Percentiles rank a stretch among this genome's conserved stretches.
Evolutionary conservation across 2,329 filamentous ascomycete genomes (phyloP).

Genomic region (Epichloe festucae): DNA sequence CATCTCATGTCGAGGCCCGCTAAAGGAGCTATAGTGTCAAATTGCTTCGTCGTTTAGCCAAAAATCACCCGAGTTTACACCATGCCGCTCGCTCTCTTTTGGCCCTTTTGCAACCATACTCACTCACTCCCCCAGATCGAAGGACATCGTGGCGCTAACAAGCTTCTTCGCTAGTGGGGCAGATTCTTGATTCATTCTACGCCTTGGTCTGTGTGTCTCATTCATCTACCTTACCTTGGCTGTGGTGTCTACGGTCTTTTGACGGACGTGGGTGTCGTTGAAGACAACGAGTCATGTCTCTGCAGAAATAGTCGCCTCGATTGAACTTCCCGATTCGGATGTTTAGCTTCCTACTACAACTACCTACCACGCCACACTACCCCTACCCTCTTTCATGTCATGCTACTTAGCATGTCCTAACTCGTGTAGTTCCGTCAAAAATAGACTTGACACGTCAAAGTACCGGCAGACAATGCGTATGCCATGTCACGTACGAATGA

Average conservation of each 20-base stretch:
- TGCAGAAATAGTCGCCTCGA: not conserved
- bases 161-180: not conserved
- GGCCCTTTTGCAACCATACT: no score
- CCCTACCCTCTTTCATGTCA: not conserved
- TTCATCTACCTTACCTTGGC: not conserved
- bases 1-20: no score
- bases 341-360: not conserved
- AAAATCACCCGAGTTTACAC: no score
- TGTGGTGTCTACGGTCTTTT: no score
- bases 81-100: no score
- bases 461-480: not conserved
- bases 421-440: not conserved
- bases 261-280: not conserved
- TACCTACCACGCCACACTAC: not conserved
- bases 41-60: no score
- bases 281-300: not conserved
- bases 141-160: not conserved
- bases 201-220: not conserved
- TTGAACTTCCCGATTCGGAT: conserved; percentile 1
- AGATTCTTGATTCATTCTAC: not conserved
- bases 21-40: no score
- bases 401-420: not conserved
- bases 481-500: no score
- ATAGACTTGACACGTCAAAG: not conserved
- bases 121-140: not conserved